Conservation (phyloP, 2,329 filamentous ascomycete species). For the Dothistroma pini region DNA sequence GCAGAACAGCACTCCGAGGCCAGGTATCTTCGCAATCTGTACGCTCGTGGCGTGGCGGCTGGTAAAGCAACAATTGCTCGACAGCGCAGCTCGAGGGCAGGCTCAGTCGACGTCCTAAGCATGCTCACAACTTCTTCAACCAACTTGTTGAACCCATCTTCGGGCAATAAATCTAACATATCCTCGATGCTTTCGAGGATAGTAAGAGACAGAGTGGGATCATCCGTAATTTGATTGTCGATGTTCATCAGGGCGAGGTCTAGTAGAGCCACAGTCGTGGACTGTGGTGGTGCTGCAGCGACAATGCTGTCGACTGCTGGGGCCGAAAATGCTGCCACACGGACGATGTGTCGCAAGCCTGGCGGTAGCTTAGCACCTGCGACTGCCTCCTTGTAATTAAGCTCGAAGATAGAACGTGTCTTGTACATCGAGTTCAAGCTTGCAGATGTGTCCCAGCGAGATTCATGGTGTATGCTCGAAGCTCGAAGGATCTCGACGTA, state of each 20-base stretch:
- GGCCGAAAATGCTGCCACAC: constrained; percentile 16
- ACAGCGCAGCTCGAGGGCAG: constrained; percentile 45
- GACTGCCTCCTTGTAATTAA: constrained; percentile 11
- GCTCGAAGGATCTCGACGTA: constrained; percentile 31
- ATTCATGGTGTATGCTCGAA: constrained; percentile 10
- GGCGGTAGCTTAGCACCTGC: constrained; percentile 11
- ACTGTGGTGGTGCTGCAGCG: constrained; percentile 13
- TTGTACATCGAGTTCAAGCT: constrained; percentile 22
- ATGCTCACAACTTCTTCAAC: constrained; percentile 12
- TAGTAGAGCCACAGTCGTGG: constrained; percentile 20
- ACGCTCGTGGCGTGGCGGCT: constrained; percentile 46
- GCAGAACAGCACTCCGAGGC: constrained; percentile 61
- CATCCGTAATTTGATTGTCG: constrained; percentile 24
- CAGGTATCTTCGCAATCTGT: constrained; percentile 63
- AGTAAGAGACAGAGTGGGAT: constrained; percentile 14
- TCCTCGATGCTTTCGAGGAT: constrained; percentile 21
- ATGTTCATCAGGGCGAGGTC: constrained; percentile 29
- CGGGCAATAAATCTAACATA: constrained; percentile 22
- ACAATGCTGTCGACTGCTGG: constrained; percentile 16
- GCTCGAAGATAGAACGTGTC: constrained; percentile 18
- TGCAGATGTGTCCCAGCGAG: constrained; percentile 16
- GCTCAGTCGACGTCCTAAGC: constrained; percentile 10
- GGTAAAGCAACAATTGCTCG: constrained; percentile 60
- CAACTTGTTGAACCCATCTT: constrained; percentile 16
- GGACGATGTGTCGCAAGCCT: constrained; percentile 17